These are phyloP conservation scores for Boletellus sp. DNA, from an alignment of 768 basidiomycete genomes.

Conservation along the genomic window DNA sequence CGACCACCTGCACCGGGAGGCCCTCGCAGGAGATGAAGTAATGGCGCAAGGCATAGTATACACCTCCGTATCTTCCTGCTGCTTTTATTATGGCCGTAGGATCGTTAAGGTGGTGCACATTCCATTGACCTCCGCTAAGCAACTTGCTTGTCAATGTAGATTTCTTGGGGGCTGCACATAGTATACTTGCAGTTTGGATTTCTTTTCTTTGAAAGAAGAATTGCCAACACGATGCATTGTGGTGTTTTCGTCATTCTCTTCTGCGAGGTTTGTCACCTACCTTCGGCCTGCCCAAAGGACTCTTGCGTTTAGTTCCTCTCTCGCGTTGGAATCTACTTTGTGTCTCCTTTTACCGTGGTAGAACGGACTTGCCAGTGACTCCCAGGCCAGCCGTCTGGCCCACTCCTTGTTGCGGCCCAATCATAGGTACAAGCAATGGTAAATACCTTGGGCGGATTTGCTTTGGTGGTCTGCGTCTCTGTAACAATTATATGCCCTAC, in stretches of 20 bases:
- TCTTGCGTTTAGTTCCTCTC: no score
- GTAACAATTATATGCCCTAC: conserved; percentile 51
- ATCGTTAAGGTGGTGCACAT: conserved; percentile 89
- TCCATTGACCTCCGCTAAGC: conserved; percentile 9
- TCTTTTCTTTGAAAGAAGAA: no score
- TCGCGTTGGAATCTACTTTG: no score
- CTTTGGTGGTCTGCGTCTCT: not conserved
- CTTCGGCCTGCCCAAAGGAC: no score
- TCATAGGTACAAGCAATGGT: not conserved
- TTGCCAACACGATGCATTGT: no score
- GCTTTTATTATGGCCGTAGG: conserved; percentile 53
- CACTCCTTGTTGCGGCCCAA: no score
- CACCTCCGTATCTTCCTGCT: conserved; percentile 85
- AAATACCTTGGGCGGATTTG: not conserved
- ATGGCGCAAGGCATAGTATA: conserved; percentile 85
- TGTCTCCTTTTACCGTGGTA: no score
- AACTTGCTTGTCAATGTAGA: not conserved
- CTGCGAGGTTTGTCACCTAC: no score
- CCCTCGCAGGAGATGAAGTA: conserved; percentile 88
- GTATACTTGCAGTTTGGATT: not conserved
- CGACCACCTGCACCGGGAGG: conserved; percentile 48
- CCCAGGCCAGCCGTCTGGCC: no score
- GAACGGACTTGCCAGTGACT: no score
- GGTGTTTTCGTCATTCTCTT: no score
- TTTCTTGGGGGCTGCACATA: no score